A percentile compares a stretch with the other conserved stretches of the same genome.
Evolutionary conservation across 768 basidiomycete genomes (phyloP).

Genomic region (Suillus cothurnatus): DNA sequence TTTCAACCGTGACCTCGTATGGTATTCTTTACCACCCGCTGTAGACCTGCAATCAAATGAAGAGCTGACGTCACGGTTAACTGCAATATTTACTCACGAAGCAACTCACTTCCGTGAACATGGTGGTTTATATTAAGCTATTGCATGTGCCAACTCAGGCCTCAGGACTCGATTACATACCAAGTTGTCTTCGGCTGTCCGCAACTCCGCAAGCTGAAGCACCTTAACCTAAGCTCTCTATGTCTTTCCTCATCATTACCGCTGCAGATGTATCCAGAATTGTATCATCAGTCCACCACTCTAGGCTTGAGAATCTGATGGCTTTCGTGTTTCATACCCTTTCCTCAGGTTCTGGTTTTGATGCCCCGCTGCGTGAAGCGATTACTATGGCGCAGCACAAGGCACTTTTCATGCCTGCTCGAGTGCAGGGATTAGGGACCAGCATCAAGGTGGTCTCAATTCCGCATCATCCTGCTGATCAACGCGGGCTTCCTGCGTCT

Average conservation of each 20-base stretch:
- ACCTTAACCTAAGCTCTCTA: constrained; percentile 2
- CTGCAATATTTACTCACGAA: too few relatives aligned
- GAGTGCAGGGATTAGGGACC: constrained; percentile 54
- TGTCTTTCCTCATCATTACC: constrained; percentile 64
- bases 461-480: constrained; percentile 46
- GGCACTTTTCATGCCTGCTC: constrained; percentile 83
- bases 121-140: too few relatives aligned
- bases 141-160: too few relatives aligned
- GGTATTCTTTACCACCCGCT: too few relatives aligned
- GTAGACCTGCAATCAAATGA: too few relatives aligned
- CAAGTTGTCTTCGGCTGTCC: too few relatives aligned
- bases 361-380: constrained; percentile 59
- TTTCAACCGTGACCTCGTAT: too few relatives aligned
- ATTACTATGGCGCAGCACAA: constrained; percentile 58
- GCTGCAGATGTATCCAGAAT: constrained; percentile 57
- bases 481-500: constrained; percentile 69
- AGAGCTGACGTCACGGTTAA: too few relatives aligned
- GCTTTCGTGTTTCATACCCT: constrained; percentile 56
- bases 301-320: constrained; percentile 57
- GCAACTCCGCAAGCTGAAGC: too few relatives aligned
- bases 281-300: constrained; percentile 44
- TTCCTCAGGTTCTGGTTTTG: constrained; percentile 30
- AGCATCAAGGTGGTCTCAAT: constrained; percentile 83
- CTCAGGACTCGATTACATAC: too few relatives aligned
- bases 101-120: too few relatives aligned